Evolutionary conservation across 495 filamentous ascomycete genomes (phyloP), one percentile per base, ranked within the genome.

Genomic region (Usnea hakonensis): DNA sequence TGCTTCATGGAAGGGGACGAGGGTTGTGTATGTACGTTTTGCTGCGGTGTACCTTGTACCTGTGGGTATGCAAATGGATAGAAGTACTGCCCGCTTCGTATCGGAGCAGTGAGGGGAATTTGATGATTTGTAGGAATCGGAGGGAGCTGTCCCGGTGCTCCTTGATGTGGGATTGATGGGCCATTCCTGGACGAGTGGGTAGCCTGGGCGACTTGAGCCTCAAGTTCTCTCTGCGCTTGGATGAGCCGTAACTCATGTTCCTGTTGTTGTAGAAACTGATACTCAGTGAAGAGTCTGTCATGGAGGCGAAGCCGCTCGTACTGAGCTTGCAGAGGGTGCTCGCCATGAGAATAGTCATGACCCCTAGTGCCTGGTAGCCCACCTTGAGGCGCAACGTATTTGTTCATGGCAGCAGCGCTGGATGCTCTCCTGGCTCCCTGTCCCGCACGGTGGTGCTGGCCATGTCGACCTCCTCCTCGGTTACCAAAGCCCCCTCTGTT

Each of bases 231-330:
- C 62, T 85, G 83, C 63, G 72, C 67, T 33, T 78, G 77, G 28
- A 70, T 64, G 41, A 86, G 73, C 58, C 83, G 77, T 64, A 87
- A 68, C 59, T 82, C 80, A 62, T 87, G 83, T 60, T 85, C 82
- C 71, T 89, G 85, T 26, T 79, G 83, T 67, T 88, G 85, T 52
- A 89, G 74, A 26, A 82, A 64, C 71, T 86, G 84, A 59, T 84
- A 87, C 62, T 86, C 82, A 62, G 85, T 83, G 61, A 76, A 82
- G 0, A 88, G 76, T 58, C 85, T 80, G 59, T 85, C 79, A 67
- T 83, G 85, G 57, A 80, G 72, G 55, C 79, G 74, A 65, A 74
- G 76, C 56, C 81, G 79, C 4, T 79, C 79, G 50, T 79, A 76
- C 55, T 81, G 80, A 7, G 79, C 76, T 43, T 80, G 78, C 48